Percentiles rank a stretch among this genome's conserved stretches.
Conservation (phyloP, 495 filamentous ascomycete genomes). For the Pseudevernia furfuracea region DNA sequence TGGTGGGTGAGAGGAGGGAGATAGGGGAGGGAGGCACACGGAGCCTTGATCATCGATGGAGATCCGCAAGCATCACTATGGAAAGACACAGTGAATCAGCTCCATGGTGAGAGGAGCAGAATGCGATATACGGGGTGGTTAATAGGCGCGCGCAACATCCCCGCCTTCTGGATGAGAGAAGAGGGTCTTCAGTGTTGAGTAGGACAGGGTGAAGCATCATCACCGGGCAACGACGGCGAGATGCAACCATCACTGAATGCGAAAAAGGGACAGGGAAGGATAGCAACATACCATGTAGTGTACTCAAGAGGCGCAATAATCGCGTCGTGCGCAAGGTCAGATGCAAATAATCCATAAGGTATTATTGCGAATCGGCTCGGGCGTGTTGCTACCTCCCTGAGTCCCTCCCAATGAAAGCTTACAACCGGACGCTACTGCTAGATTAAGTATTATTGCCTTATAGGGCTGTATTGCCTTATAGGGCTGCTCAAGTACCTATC, state of each 20-base stretch:
- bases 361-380: conserved; percentile 3
- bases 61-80: conserved; percentile 10
- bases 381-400: neutral
- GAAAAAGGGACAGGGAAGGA: neutral
- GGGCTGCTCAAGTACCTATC: too few relatives aligned
- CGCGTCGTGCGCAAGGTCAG: conserved; percentile 15
- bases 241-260: neutral
- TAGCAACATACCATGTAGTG: conserved; percentile 15
- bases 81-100: conserved; percentile 5
- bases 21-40: conserved; percentile 10
- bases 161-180: conserved; percentile 8
- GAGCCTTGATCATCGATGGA: conserved; percentile 16
- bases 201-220: conserved; percentile 8
- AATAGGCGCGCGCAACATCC: conserved; percentile 12
- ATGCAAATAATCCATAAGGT: conserved; percentile 5
- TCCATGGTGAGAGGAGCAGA: neutral
- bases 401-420: too few relatives aligned
- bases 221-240: neutral
- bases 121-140: neutral
- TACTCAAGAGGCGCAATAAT: conserved; percentile 16
- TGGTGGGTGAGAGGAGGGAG: conserved; percentile 10
- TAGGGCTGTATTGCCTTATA: neutral
- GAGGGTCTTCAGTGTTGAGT: conserved; percentile 10
- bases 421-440: neutral
- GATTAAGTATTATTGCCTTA: too few relatives aligned